Evolutionary conservation across 1,284 basidiomycete genomes (phyloP), one percentile per base, ranked within the genome.

Genomic region (Ceratobasidium sp.): DNA sequence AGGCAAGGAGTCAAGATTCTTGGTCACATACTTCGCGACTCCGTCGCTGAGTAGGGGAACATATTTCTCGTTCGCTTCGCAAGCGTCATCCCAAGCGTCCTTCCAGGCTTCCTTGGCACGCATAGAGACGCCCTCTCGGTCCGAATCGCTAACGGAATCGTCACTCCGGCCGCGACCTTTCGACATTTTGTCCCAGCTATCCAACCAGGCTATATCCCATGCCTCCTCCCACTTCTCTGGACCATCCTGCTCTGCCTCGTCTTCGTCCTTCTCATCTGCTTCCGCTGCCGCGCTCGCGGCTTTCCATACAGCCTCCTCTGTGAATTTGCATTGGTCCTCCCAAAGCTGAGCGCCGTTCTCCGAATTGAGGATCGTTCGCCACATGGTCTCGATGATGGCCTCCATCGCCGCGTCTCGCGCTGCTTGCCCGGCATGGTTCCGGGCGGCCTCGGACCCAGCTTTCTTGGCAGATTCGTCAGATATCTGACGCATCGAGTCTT

Each of bases 381-480:
- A 73, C 71, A 73, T 73, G 1, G 31, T 27, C 34, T 73, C 58
- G 22, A 73, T 54, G 14, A 73, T 59, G 16, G 58, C 59, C n/a
- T 63, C 59, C 71, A 63, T 73, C 22, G 71, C 58, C 9, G 71
- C 59, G 16, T 73, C 71, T 16, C 59, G 48, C 14, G 71, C 71
- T 1, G 59, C 71, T 6, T 53, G 71, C 6, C 39, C 39, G 6
- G 71, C 71, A 53, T 73, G 56, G n/a, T 39, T 54, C 16, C 46
- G 48, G 6, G 71, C 59, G 7, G 59, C 59, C 2, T 39, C 27
- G 13, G 0, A 3, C 16, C 59, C 59, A 14, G 59, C 58, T 31
- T 34, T 24, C 27, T 62, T 13, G 11, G 49, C 58, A 1, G 58
- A n/a, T 8, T 49, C 48, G 1, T 63, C 5, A 34, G 59, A 51